Conservation (phyloP, 2,329 filamentous ascomycete species). For the Talaromyces sp. region DNA sequence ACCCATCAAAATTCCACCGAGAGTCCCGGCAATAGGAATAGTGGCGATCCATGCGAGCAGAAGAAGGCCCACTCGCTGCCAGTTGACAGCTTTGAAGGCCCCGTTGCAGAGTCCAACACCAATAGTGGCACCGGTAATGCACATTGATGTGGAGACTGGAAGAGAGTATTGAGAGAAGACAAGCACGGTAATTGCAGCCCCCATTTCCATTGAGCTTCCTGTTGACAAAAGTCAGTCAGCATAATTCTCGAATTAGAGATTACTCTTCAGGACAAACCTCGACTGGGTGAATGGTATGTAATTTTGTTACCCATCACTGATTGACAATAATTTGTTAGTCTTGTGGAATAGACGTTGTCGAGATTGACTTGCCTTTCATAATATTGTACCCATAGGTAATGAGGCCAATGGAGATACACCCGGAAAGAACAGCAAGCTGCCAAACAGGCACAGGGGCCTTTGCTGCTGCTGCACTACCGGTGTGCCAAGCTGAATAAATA, state of each 20-base stretch:
- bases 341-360: constrained; percentile 12
- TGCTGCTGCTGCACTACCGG: constrained; percentile 48
- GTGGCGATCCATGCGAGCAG: constrained; percentile 63
- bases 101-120: constrained; percentile 75
- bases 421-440: constrained; percentile 34
- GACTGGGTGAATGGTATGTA: constrained; percentile 60
- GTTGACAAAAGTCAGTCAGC: background rate
- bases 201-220: constrained; percentile 70
- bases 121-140: constrained; percentile 73
- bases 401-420: constrained; percentile 44
- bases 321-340: constrained; percentile 15
- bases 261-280: constrained; percentile 29
- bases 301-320: constrained; percentile 76
- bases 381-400: constrained; percentile 78
- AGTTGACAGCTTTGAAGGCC: constrained; percentile 67
- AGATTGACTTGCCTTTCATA: constrained; percentile 61
- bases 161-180: constrained; percentile 71
- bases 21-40: constrained; percentile 53
- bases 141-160: constrained; percentile 73
- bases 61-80: constrained; percentile 63
- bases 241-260: background rate
- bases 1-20: constrained; percentile 9
- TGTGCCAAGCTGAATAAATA: constrained; percentile 64
- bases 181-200: constrained; percentile 69
- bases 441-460: constrained; percentile 66